Conservation (phyloP, 1,284 basidiomycete species). For the Flammula alnicola region DNA sequence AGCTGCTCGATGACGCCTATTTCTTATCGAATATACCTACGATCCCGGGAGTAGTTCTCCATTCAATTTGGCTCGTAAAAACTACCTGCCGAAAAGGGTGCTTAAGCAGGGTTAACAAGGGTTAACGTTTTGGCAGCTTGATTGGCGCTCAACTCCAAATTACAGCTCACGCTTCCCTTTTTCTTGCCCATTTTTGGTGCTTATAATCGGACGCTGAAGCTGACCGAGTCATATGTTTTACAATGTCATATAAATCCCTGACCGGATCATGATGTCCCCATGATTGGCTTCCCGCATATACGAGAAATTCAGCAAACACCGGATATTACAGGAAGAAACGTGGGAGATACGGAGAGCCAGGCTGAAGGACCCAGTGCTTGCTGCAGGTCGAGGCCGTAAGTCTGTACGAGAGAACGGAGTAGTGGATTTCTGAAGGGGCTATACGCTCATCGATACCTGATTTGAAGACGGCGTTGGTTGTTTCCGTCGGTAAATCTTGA, state of each 20-base stretch:
- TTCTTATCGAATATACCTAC: conserved; percentile 10
- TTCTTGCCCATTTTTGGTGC: neutral
- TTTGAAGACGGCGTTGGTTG: neutral
- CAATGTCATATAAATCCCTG: conserved; percentile 11
- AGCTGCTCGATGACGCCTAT: conserved; percentile 6
- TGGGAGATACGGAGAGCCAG: conserved; percentile 8
- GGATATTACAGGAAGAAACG: conserved; percentile 22
- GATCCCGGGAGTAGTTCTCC: neutral
- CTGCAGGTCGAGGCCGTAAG: no score
- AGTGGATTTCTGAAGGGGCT: no score
- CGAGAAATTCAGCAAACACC: conserved; percentile 12
- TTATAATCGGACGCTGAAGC: neutral
- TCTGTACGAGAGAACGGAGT: no score
- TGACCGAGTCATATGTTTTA: conserved; percentile 2
- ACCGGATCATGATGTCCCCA: conserved; percentile 10
- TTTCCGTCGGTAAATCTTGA: conserved; percentile 15
- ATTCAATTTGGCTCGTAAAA: neutral
- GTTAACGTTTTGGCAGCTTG: conserved; percentile 18
- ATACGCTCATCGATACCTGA: neutral
- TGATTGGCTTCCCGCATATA: conserved; percentile 7
- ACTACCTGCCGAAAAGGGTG: conserved; percentile 9
- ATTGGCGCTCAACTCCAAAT: conserved; percentile 23
- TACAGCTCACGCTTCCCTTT: conserved; percentile 4
- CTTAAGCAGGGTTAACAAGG: conserved; percentile 7
- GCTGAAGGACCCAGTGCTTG: no score